Evolutionary conservation across 305 asterid species (phyloP).

Genomic region (Fraxinus sp.): DNA sequence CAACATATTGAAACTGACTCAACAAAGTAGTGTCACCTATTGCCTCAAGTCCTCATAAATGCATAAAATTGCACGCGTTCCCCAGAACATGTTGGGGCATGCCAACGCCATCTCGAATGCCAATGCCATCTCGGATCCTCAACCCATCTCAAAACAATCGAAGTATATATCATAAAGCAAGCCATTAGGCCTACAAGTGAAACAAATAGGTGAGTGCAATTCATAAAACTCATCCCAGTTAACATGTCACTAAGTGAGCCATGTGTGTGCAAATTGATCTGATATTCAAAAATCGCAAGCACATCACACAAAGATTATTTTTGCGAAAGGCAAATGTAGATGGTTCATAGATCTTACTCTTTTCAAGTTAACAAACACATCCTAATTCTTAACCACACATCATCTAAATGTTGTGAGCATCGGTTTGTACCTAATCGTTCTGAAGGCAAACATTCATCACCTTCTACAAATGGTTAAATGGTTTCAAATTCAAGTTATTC

Average conservation of each 20-base stretch:
- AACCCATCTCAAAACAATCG: neutral
- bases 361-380: neutral
- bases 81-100: neutral
- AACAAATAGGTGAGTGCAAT: neutral
- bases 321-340: neutral
- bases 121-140: neutral
- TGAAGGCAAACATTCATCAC: neutral
- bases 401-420: neutral
- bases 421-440: neutral
- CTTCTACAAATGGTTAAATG: neutral
- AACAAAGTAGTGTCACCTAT: neutral
- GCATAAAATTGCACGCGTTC: neutral
- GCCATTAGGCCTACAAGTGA: neutral
- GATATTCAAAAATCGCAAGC: neutral
- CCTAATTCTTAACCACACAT: neutral
- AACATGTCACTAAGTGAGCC: neutral
- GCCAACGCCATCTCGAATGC: too few species aligned
- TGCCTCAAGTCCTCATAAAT: neutral
- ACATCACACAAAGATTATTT: neutral
- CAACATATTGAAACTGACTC: neutral
- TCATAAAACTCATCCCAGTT: neutral
- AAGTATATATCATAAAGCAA: neutral
- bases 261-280: neutral
- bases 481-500: neutral
- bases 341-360: neutral